These are phyloP conservation scores for Chrysanthemum lavandulifolium DNA, from an alignment of 129 eudicot genomes.

Conservation along the genomic window DNA sequence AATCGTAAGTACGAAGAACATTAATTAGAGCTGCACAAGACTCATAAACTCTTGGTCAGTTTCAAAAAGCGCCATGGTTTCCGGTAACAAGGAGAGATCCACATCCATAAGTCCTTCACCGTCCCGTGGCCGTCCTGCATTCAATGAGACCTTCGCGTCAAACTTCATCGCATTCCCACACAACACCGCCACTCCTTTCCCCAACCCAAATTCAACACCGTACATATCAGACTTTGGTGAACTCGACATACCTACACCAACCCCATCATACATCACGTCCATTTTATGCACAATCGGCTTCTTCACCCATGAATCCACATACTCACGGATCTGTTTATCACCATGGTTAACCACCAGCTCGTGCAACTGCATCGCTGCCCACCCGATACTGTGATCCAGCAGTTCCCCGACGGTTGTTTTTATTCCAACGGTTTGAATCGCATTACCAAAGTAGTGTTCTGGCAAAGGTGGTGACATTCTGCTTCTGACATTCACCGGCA, in stretches of 20 bases:
- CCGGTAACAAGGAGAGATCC: constrained; percentile 37
- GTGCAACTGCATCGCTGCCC: constrained; percentile 19
- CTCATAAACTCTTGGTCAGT: constrained; percentile 36
- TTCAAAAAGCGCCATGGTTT: constrained; percentile 36
- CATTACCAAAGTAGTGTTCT: constrained; percentile 38
- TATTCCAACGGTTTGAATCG: constrained; percentile 1
- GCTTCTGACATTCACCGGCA: constrained; percentile 30
- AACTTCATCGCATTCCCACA: constrained; percentile 17
- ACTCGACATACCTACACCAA: neutral
- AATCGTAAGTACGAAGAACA: constrained; percentile 11
- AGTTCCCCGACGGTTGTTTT: constrained; percentile 4
- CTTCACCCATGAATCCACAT: neutral
- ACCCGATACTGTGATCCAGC: constrained; percentile 15
- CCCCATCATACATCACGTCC: neutral
- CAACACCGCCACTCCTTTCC: constrained; percentile 16
- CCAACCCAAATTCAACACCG: constrained; percentile 15
- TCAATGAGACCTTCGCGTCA: constrained; percentile 21
- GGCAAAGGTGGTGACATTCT: constrained; percentile 50
- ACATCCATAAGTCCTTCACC: constrained; percentile 41
- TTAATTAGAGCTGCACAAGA: constrained; percentile 18
- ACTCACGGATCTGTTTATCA: constrained; percentile 4
- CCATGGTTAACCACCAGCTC: constrained; percentile 17
- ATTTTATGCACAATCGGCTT: neutral
- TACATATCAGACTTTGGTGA: constrained; percentile 10
- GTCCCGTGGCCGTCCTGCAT: constrained; percentile 22